Percentiles rank a stretch among this genome's conserved stretches.
These are phyloP conservation scores for Malus fusca DNA, from an alignment of 306 rosid genomes.

Conservation along the genomic window DNA sequence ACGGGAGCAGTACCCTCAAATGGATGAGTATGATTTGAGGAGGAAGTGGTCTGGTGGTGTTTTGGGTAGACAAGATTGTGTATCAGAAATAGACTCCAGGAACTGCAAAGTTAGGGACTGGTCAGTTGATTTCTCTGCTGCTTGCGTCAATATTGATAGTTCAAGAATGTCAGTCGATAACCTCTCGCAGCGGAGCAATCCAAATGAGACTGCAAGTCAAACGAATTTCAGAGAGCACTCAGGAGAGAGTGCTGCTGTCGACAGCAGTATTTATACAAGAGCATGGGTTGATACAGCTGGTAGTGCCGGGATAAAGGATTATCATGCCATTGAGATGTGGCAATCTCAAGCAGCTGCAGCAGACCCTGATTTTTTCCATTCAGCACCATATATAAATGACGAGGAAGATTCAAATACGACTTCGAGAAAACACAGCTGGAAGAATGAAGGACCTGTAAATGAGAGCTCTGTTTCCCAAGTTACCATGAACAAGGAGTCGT, in stretches of 20 bases:
- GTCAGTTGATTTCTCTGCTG: slow-evolving; percentile 94
- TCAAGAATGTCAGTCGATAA: slow-evolving; percentile 71
- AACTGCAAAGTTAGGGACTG: slow-evolving; percentile 94
- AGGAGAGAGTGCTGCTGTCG: slow-evolving; percentile 90
- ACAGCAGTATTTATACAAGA: slow-evolving; percentile 83
- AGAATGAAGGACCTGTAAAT: slow-evolving; percentile 61
- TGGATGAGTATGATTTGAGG: slow-evolving; percentile 71
- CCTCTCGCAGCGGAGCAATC: slow-evolving; percentile 87
- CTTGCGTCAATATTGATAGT: slow-evolving; percentile 79
- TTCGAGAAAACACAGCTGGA: slow-evolving; percentile 65
- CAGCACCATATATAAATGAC: slow-evolving; percentile 48
- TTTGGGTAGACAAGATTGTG: slow-evolving; percentile 86
- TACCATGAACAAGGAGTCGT: slow-evolving; percentile 70
- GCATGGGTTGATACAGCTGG: slow-evolving; percentile 98
- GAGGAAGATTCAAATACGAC: slow-evolving; percentile 89
- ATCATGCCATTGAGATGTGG: slow-evolving; percentile 97
- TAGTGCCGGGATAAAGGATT: slow-evolving; percentile 74
- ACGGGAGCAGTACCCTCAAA: slow-evolving; percentile 62
- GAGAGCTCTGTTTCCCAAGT: slow-evolving; percentile 94
- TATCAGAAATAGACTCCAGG: slow-evolving; percentile 95
- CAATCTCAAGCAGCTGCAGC: slow-evolving; percentile 97
- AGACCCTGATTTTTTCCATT: slow-evolving; percentile 52
- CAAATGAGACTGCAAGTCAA: slow-evolving; percentile 81
- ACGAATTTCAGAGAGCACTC: slow-evolving; percentile 86
- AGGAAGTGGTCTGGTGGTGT: slow-evolving; percentile 81